Evolutionary conservation across 1,284 basidiomycete species (phyloP).

Genomic region (Cryptococcus sp.): DNA sequence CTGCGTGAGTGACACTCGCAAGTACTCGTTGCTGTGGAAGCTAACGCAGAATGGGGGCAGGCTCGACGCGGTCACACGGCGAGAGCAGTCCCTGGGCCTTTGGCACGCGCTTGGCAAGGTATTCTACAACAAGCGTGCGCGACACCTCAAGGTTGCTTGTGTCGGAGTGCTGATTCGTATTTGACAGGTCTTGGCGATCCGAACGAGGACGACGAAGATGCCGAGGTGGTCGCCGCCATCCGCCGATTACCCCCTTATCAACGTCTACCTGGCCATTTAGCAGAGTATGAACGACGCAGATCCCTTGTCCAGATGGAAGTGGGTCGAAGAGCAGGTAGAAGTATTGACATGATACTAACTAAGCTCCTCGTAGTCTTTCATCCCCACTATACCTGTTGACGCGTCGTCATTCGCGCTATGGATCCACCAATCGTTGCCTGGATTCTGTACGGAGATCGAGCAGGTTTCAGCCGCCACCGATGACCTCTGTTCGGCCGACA

Average conservation of each 20-base stretch:
- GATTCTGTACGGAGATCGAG: slow-evolving; percentile 77
- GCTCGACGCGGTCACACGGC: slow-evolving; percentile 70
- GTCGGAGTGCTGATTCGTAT: neutral
- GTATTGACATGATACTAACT: neutral
- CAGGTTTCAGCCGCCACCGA: slow-evolving; percentile 73
- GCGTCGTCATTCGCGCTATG: slow-evolving; percentile 84
- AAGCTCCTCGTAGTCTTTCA: slow-evolving; percentile 28
- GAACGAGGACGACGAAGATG: slow-evolving; percentile 34
- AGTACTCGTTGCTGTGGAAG: neutral
- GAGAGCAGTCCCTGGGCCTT: slow-evolving; percentile 82
- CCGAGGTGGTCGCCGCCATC: slow-evolving; percentile 30
- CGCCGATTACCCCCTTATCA: slow-evolving; percentile 54
- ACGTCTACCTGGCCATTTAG: slow-evolving; percentile 62
- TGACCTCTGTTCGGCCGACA: slow-evolving; percentile 77
- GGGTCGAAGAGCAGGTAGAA: slow-evolving; percentile 29
- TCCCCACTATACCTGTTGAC: slow-evolving; percentile 87
- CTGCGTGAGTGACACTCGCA: slow-evolving; percentile 46
- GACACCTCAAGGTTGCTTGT: no score
- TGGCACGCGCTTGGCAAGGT: slow-evolving; percentile 94
- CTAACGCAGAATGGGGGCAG: slow-evolving; percentile 26
- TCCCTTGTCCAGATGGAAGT: slow-evolving; percentile 83
- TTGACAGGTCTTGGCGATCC: slow-evolving; percentile 46
- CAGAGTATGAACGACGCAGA: slow-evolving; percentile 64
- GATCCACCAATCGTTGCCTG: slow-evolving; percentile 87
- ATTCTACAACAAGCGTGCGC: slow-evolving; percentile 89